Conservation (phyloP, 352 stramenopile species). For the Globisporangium cystogenes region DNA sequence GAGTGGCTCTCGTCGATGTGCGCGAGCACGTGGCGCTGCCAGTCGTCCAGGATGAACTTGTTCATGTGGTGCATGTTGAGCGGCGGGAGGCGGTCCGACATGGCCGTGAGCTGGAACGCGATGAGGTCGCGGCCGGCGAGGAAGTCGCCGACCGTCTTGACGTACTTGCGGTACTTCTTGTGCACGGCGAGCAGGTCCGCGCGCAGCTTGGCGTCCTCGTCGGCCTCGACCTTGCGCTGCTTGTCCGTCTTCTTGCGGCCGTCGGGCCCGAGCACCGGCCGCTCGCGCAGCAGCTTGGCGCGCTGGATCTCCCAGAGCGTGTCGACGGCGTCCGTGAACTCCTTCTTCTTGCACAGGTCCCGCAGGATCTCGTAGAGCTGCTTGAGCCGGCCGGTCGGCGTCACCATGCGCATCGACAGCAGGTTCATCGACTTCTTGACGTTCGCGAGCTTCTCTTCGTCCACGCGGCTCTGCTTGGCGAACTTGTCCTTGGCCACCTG, state of each 20-base stretch:
- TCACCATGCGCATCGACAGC: constrained; percentile 85
- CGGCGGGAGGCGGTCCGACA: constrained; percentile 78
- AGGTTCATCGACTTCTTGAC: constrained; percentile 81
- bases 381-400: constrained; percentile 71
- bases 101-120: constrained; percentile 84
- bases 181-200: constrained; percentile 64
- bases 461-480: constrained; percentile 83
- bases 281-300: constrained; percentile 50
- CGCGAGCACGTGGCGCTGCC: constrained; percentile 94
- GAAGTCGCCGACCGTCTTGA: constrained; percentile 71
- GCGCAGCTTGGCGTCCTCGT: constrained; percentile 67
- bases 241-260: constrained; percentile 68
- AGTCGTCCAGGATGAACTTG: constrained; percentile 95
- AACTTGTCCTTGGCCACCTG: constrained; percentile 85
- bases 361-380: constrained; percentile 84
- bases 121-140: constrained; percentile 70
- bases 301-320: constrained; percentile 87
- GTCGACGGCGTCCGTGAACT: constrained; percentile 81
- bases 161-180: constrained; percentile 88
- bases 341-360: constrained; percentile 80
- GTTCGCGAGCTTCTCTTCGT: constrained; percentile 86
- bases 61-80: constrained; percentile 90
- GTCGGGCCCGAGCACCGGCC: constrained; percentile 25
- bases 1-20: constrained; percentile 95
- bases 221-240: constrained; percentile 60